Conservation (phyloP, 1,284 basidiomycete species). For the Rhizoctonia solani region DNA sequence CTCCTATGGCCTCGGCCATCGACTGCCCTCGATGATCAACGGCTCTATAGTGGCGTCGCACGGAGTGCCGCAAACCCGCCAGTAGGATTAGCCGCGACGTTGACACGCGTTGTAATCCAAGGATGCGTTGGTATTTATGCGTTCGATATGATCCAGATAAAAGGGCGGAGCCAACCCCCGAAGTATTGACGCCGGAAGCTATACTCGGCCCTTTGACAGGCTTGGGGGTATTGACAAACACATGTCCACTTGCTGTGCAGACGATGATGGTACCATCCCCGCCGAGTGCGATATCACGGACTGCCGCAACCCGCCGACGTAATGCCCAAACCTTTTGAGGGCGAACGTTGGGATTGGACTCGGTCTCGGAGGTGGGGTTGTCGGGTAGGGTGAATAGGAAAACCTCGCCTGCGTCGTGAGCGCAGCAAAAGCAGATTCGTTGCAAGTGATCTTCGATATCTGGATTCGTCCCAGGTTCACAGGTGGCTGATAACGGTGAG, state of each 20-base stretch:
- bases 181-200: background rate
- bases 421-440: constrained; percentile 83
- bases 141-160: constrained; percentile 51
- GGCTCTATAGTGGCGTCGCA: constrained; percentile 64
- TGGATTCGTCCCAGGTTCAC: constrained; percentile 69
- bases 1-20: constrained; percentile 70
- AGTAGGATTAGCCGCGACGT: constrained; percentile 84
- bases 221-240: constrained; percentile 76
- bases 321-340: constrained; percentile 26
- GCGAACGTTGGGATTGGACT: background rate
- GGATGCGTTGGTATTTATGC: constrained; percentile 82
- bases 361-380: constrained; percentile 46
- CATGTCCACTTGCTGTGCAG: constrained; percentile 93
- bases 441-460: constrained; percentile 81
- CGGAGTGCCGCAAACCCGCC: constrained; percentile 89
- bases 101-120: constrained; percentile 81
- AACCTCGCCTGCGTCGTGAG: constrained; percentile 89
- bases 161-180: background rate
- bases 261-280: constrained; percentile 87
- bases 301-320: constrained; percentile 4
- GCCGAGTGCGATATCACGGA: constrained; percentile 85
- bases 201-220: constrained; percentile 28
- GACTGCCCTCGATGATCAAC: constrained; percentile 60
- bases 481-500: constrained; percentile 75
- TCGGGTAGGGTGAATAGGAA: constrained; percentile 75